A percentile compares a stretch with the other conserved stretches of the same genome.
Evolutionary conservation across 768 basidiomycete species (phyloP).

Genomic region (Lactarius hengduanensis): DNA sequence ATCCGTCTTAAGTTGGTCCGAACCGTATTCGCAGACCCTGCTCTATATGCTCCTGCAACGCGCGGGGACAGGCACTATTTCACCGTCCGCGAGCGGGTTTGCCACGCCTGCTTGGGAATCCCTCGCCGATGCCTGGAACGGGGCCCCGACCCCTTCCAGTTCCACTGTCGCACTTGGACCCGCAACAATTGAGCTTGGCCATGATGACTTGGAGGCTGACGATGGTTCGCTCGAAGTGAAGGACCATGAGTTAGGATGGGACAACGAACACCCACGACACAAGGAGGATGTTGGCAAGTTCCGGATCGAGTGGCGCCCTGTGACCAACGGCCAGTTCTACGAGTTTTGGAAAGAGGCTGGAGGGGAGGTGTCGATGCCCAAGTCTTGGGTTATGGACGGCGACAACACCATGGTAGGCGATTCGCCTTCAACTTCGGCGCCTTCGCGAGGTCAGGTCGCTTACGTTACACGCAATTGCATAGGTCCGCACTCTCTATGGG

Average conservation of each 20-base stretch:
- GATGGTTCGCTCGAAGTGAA: conserved; percentile 45
- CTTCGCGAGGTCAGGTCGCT: background rate
- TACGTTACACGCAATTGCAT: background rate
- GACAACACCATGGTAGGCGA: conserved; percentile 49
- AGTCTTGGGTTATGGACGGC: conserved; percentile 66
- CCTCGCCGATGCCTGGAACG: conserved; percentile 50
- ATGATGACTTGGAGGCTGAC: conserved; percentile 76
- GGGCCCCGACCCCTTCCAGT: conserved; percentile 43
- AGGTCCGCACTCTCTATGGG: conserved; percentile 88
- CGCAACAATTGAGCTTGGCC: conserved; percentile 63
- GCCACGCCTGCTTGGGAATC: conserved; percentile 66
- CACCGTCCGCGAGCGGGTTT: conserved; percentile 76
- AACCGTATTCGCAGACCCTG: conserved; percentile 53
- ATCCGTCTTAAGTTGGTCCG: background rate
- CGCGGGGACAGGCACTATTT: conserved; percentile 71
- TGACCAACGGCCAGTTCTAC: conserved; percentile 87
- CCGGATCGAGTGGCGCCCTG: conserved; percentile 78
- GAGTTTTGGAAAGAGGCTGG: conserved; percentile 55
- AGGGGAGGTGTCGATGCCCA: conserved; percentile 53
- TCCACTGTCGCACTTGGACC: conserved; percentile 58
- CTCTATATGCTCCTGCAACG: conserved; percentile 93
- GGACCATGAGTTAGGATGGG: conserved; percentile 87
- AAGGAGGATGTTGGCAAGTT: conserved; percentile 63
- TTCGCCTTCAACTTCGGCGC: background rate
- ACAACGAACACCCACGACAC: conserved; percentile 81